Conservation (phyloP, 306 rosid genomes). For the Parietaria judaica region DNA sequence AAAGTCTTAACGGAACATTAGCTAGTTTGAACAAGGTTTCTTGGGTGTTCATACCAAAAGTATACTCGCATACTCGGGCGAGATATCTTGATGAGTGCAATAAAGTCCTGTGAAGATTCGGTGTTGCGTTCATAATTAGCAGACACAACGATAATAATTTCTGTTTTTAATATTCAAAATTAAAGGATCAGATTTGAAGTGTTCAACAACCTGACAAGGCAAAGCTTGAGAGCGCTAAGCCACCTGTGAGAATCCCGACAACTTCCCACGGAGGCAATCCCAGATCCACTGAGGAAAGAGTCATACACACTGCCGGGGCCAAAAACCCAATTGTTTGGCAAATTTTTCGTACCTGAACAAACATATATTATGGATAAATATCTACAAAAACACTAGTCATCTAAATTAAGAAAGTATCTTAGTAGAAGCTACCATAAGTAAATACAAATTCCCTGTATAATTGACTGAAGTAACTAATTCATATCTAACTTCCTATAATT, state of each 20-base stretch:
- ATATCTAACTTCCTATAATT: no score
- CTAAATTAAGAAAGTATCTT: no score
- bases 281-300: slow-evolving; percentile 88
- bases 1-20: no score
- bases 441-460: no score
- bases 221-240: slow-evolving; percentile 95
- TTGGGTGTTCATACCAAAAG: slow-evolving; percentile 53
- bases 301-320: slow-evolving; percentile 96
- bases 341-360: slow-evolving; percentile 79
- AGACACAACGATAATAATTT: slow-evolving; percentile 5
- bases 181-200: slow-evolving; percentile 13
- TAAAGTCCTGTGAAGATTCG: slow-evolving; percentile 64
- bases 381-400: not conserved
- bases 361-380: not conserved
- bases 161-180: not conserved
- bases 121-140: slow-evolving; percentile 14
- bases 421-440: no score
- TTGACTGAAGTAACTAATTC: no score
- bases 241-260: slow-evolving; percentile 78
- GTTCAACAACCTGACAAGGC: slow-evolving; percentile 65
- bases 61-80: slow-evolving; percentile 92
- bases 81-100: slow-evolving; percentile 94
- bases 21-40: not conserved
- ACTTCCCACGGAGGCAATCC: slow-evolving; percentile 93
- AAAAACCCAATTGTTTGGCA: slow-evolving; percentile 95